Evolutionary conservation across 345 rosid genomes (phyloP), one percentile per base, ranked within the genome.

Genomic region (Capsella bursapastoris): DNA sequence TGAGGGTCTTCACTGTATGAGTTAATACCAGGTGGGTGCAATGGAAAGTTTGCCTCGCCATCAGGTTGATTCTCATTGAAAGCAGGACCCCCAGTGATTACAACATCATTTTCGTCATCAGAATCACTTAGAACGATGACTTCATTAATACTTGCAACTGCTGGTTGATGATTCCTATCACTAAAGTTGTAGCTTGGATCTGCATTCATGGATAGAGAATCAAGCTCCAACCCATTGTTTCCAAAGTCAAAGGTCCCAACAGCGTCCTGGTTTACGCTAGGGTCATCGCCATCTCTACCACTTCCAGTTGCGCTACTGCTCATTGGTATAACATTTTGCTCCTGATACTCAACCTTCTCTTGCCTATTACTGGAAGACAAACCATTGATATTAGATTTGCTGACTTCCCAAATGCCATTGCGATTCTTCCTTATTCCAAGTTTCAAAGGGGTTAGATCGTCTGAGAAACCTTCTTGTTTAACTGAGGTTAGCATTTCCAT

Each of bases 291-390:
- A 62, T 91, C 96, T 79, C 86, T 85, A 74, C 94, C 95, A 78
- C 97, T 92, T 64, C 83, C 91, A 48, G 96, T 90, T 25, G 89
- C 92, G 79, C 97, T 92, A 82, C 92, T 92, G 79, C 93, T 90
- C 99, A 89, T 92, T 32, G 88, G 97, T 58, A 89, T 89, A 70
- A 78, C 72, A 74, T 90, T 88, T 27, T 49, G 83, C 71, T 86
- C 90, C 32, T 71, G 73, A 34, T 64, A 79, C 62, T 76, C 86
- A 31, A 84, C 79, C 58, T 67, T 86, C 22, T 79, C 93, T 27
- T 44, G 82, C 81, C 84, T 84, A 73, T 68, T 88, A 72, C 86
- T 87, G 70, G 93, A 86, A 70, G 90, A 86, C 40, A 81, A 77
- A 29, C 79, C 84, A 70, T 84, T 85, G 45, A 57, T 15, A 45